Base-by-base conservation (phyloP, 2,329 filamentous ascomycete genomes). In the Rhynchosporium secalis region DNA sequence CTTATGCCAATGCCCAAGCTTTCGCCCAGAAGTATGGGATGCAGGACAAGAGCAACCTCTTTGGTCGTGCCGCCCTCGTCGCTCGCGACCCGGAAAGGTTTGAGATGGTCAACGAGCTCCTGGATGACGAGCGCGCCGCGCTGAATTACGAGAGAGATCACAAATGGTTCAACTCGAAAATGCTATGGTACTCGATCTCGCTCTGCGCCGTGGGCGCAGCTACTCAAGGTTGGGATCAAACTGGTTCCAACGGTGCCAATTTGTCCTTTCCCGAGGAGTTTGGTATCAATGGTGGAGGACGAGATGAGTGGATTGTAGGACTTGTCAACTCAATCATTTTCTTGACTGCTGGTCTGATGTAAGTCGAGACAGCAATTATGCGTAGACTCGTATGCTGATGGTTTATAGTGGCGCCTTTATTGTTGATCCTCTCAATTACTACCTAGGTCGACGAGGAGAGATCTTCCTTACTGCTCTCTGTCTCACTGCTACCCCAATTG, bases 391-490 rank as follows among this genome's bases (percentile, higher is more conserved):
- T n/a, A 15, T 3, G 9, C 40, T 56, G 8, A 56, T 13, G 3
- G 7, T 8, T 45, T 31, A 3, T 20, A 70, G 80, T 48, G 85
- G 85, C 13, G 86, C 84, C 71, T 89, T 86, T 86, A 75, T 87
- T 15, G 86, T 86, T 0, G 87, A 90, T 64, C 85, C 86, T 4
- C 72, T 83, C 33, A 88, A 88, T 72, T 31, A 85, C 65, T 83
- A 78, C 70, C 83, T 89, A 62, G 87, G 87, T 15, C 83, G 87
- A 63, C 79, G 87, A 9, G 86, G 86, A 60, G 87, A 85, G 36
- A 92, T 93, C 65, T 93, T 92, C 75, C 77, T 91, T 62, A 86
- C 89, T 4, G 90, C 88, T 56, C 88, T 88, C 63, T 89, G 87
- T 9, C 78, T 94, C n/a, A 89, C 92, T 66, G 93, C 93, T 88